Evolutionary conservation across 2,329 filamentous ascomycete genomes (phyloP).

Genomic region (Paraphaeosphaeria minitans): DNA sequence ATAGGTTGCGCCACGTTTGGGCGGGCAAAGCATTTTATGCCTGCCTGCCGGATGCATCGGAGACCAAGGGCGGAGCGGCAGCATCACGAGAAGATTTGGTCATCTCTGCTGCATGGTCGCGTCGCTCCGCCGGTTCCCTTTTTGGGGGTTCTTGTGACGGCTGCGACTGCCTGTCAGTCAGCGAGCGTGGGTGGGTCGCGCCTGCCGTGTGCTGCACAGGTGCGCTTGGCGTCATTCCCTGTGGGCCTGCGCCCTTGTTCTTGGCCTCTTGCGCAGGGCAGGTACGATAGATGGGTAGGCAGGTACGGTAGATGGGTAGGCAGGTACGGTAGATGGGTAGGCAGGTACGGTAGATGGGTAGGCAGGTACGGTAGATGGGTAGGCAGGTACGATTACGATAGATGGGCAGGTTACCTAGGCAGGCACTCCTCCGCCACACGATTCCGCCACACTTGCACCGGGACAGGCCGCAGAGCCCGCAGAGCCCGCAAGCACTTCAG

Average conservation of each 20-base stretch:
- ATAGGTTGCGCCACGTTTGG: slow-evolving; percentile 10
- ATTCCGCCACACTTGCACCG: neutral
- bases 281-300: too few species aligned
- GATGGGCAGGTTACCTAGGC: too few species aligned
- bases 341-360: too few species aligned
- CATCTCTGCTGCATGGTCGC: slow-evolving; percentile 21
- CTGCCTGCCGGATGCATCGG: slow-evolving; percentile 33
- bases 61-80: slow-evolving; percentile 17
- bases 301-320: too few species aligned
- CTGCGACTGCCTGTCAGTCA: slow-evolving; percentile 5
- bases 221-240: neutral
- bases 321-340: too few species aligned
- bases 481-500: neutral
- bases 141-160: slow-evolving; percentile 13
- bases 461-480: neutral
- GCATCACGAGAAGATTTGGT: slow-evolving; percentile 34
- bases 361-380: too few species aligned
- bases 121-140: slow-evolving; percentile 28
- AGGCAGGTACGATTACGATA: too few species aligned
- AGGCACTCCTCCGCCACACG: neutral
- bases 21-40: slow-evolving; percentile 15
- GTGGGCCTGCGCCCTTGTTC: neutral
- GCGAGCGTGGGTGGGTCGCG: slow-evolving; percentile 7
- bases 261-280: too few species aligned
- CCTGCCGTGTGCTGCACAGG: slow-evolving; percentile 1